A percentile compares a stretch with the other conserved stretches of the same genome.
Evolutionary conservation across 2,329 filamentous ascomycete species (phyloP).

Genomic region (Fusarium bulbicola): DNA sequence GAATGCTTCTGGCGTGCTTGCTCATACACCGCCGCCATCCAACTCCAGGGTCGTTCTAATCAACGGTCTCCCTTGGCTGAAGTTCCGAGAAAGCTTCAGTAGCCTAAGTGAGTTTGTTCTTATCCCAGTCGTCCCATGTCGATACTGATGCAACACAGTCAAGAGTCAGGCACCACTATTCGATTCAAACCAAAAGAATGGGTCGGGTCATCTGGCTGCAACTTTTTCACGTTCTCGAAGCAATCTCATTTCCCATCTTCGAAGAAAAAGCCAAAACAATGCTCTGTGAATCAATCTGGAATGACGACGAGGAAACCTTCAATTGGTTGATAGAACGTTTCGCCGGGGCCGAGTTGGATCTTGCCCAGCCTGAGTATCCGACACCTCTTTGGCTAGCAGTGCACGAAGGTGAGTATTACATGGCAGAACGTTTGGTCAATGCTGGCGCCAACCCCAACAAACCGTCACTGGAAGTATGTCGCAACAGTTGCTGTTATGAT

Average conservation of each 20-base stretch:
- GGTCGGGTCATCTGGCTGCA: rapidly evolving
- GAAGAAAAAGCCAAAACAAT: rapidly evolving
- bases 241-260: rapidly evolving
- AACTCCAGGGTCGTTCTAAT: rapidly evolving
- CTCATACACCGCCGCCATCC: background rate
- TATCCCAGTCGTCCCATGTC: rapidly evolving
- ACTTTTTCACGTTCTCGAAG: background rate
- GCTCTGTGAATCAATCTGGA: background rate
- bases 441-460: background rate
- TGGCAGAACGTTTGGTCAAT: background rate
- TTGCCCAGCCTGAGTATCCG: background rate
- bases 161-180: no score
- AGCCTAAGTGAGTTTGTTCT: rapidly evolving
- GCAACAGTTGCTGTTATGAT: rapidly evolving
- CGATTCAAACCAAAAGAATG: rapidly evolving
- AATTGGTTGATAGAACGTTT: no score
- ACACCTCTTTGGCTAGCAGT: background rate
- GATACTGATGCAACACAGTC: background rate
- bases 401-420: rapidly evolving
- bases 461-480: background rate
- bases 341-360: no score
- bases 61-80: background rate
- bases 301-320: no score
- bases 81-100: background rate
- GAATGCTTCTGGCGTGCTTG: background rate